Conservation (phyloP, 495 filamentous ascomycete genomes). For the Tuber aestivum region DNA sequence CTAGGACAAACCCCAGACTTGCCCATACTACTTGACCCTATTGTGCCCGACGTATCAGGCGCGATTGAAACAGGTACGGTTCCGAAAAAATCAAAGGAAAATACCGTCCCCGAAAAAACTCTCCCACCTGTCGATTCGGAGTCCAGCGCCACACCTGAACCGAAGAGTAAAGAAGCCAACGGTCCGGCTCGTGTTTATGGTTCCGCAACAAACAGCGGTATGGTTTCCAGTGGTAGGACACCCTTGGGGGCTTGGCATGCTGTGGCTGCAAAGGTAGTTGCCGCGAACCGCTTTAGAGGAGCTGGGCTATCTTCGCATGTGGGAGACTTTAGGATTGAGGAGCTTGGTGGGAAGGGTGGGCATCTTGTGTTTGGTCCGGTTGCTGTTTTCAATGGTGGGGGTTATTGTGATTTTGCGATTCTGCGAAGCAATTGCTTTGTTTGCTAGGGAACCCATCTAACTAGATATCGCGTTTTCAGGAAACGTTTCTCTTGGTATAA, state of each 20-base stretch:
- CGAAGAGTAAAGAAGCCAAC: not conserved
- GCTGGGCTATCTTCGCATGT: slow-evolving; percentile 25
- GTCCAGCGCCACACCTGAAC: not conserved
- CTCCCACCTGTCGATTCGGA: not conserved
- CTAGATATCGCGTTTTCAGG: slow-evolving; percentile 25
- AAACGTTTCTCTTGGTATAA: slow-evolving; percentile 31
- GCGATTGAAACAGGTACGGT: not conserved
- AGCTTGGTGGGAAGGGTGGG: slow-evolving; percentile 36
- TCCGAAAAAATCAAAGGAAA: not conserved
- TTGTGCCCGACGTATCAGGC: not conserved
- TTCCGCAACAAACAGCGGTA: slow-evolving; percentile 12
- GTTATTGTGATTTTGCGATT: not conserved
- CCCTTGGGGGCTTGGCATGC: slow-evolving; percentile 36
- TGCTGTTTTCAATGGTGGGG: slow-evolving; percentile 39
- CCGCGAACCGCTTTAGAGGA: slow-evolving; percentile 35
- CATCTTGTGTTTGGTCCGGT: slow-evolving; percentile 39
- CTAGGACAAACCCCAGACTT: slow-evolving; percentile 7
- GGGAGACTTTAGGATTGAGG: slow-evolving; percentile 38
- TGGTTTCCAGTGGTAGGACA: slow-evolving; percentile 36
- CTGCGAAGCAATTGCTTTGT: slow-evolving; percentile 2
- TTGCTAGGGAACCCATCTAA: not conserved
- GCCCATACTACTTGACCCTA: not conserved
- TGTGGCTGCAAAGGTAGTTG: slow-evolving; percentile 40
- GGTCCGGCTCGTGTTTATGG: not conserved
- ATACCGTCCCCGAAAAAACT: not conserved